Conservation (phyloP, 345 rosid genomes). For the Syzygium oleosum region DNA sequence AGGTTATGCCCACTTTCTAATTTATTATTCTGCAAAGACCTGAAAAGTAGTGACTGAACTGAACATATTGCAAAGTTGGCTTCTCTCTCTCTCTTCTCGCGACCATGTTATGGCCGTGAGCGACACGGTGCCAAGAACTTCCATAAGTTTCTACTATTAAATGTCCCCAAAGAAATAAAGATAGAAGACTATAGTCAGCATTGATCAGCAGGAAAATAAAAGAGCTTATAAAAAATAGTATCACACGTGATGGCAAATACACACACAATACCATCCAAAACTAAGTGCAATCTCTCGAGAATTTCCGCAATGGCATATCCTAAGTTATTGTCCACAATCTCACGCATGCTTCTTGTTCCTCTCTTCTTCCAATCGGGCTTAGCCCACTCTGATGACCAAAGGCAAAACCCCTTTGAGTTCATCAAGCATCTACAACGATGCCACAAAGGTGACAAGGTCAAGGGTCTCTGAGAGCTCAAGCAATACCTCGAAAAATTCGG, state of each 20-base stretch:
- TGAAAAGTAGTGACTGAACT: not conserved
- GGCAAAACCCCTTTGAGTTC: slow-evolving; percentile 11
- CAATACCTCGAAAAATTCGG: slow-evolving; percentile 23
- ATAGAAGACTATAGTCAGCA: no score
- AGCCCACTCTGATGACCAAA: not conserved
- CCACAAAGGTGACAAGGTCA: slow-evolving; percentile 17
- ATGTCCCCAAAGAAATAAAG: no score
- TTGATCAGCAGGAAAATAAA: not conserved
- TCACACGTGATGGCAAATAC: not conserved
- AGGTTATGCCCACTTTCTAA: not conserved
- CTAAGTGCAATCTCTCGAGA: not conserved
- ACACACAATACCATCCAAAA: not conserved
- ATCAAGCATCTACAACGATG: slow-evolving; percentile 19
- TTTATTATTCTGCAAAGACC: not conserved
- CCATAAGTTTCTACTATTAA: not conserved
- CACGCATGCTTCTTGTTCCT: not conserved
- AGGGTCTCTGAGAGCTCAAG: slow-evolving; percentile 18
- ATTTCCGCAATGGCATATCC: not conserved
- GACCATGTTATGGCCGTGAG: not conserved
- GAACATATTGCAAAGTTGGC: not conserved
- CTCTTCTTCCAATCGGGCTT: not conserved
- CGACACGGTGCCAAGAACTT: not conserved
- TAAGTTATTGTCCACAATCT: not conserved
- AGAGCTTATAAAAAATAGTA: not conserved
- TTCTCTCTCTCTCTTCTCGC: not conserved